phyloP scores from a whole-genome alignment of 2,329 filamentous ascomycete species.

The Ascochyta fabae region DNA sequence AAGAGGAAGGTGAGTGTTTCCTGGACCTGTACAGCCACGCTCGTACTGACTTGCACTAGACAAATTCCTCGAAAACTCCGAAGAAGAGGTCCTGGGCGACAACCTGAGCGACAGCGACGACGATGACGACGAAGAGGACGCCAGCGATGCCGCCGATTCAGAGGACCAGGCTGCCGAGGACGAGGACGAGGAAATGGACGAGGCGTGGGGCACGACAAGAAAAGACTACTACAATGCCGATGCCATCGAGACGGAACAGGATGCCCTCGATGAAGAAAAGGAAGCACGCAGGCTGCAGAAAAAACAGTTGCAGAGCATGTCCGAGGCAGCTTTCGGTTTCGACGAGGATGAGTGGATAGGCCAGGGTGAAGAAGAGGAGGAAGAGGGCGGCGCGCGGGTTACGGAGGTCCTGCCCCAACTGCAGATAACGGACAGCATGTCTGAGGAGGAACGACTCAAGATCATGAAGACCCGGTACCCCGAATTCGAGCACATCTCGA shows the following conservation, averaged over 20 bases:
- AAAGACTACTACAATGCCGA: constrained; percentile 95
- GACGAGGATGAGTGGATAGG: constrained; percentile 86
- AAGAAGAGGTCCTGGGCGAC: constrained; percentile 68
- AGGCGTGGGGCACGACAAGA: constrained; percentile 85
- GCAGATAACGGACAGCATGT: constrained; percentile 81
- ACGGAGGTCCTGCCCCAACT: constrained; percentile 86
- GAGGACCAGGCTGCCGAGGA: constrained; percentile 56
- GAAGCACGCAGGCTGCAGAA: constrained; percentile 88
- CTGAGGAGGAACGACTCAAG: constrained; percentile 73
- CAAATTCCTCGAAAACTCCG: constrained; percentile 63
- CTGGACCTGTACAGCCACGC: neutral
- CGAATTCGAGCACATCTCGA: constrained; percentile 85
- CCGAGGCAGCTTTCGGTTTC: constrained; percentile 90
- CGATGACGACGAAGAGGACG: constrained; percentile 43
- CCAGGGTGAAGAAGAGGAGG: constrained; percentile 55
- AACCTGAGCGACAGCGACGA: constrained; percentile 58
- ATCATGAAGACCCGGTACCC: constrained; percentile 84
- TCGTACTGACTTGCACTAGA: constrained; percentile 50
- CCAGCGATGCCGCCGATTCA: constrained; percentile 41
- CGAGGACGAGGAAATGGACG: constrained; percentile 64
- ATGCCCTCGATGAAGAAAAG: constrained; percentile 87
- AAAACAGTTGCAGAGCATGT: constrained; percentile 89
- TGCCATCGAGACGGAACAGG: constrained; percentile 70
- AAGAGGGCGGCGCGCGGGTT: constrained; percentile 63
- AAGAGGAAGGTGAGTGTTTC: constrained; percentile 65